Base-by-base conservation (phyloP, 1,139 yeast genomes). In the Taiozyma sp. region DNA sequence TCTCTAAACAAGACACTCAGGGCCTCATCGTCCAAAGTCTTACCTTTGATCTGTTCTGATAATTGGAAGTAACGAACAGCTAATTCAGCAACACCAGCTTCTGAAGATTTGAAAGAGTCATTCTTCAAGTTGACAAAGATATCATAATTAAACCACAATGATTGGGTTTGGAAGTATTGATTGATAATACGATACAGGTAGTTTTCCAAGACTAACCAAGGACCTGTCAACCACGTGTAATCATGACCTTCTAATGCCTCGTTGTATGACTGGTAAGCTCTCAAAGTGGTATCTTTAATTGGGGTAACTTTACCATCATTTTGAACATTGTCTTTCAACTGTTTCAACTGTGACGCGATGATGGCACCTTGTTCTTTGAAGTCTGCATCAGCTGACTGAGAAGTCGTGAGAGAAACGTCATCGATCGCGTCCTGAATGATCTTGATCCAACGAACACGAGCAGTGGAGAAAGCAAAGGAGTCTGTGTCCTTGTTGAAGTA, bases 131-230 rank as follows among this genome's bases (percentile, higher is more conserved):
- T 67, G 52, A 79, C 79, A 65, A 92, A 93, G 43, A 90, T 73
- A 65, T 93, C 99, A 64, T 80, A 85, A 19, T 71, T 60, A 47
- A 70, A 66, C 91, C 91, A 85, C 30, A 60, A 62, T 49, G 70
- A 55, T 53, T 66, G 66, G 49, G 67, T 52, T 51, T 73, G 64
- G 65, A 84, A 71, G 60, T 72, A 65, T 40, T 71, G 58, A 63
- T 84, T 81, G 51, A 91, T 72, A 52, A 75, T 68, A 54, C 96
- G 81, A 70, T 93, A 93, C 55, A 93, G 66, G 65, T 85, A 85
- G 67, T 97, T 87, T 69, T 95, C 99, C 48, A 88, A 75, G 63
- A 76, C 86, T 51, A 93, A 73, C 99, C 99, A 93, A 22, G 96
- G 97, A 0, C 93, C 96, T n/a, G 84, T 76, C 54, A 75, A 72